A percentile compares a stretch with the other conserved stretches of the same genome.
phyloP scores from a whole-genome alignment of 75 land plant genomes.

The Pinus taeda region DNA sequence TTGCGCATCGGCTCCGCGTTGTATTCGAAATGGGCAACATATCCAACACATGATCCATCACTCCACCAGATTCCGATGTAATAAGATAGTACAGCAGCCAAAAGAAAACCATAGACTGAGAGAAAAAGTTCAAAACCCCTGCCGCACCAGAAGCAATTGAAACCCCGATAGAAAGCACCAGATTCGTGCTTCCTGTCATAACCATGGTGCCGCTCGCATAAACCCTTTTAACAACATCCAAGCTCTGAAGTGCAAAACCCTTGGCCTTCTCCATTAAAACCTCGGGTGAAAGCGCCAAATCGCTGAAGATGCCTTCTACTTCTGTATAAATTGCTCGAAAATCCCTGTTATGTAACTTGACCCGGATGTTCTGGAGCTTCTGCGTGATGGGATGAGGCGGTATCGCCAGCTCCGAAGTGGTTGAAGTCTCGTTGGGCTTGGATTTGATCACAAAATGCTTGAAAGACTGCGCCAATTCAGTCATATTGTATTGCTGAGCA shows the following conservation, averaged over 20 bases:
- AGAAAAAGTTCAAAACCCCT: conserved; percentile 62
- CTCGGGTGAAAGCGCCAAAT: conserved; percentile 37
- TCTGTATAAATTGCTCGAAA: conserved; percentile 54
- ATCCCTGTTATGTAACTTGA: conserved; percentile 31
- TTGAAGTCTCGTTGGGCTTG: conserved; percentile 11
- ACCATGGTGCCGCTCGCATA: conserved; percentile 51
- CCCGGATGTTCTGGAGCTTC: conserved; percentile 45
- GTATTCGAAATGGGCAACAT: conserved; percentile 74
- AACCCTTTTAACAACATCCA: conserved; percentile 50
- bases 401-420: conserved; percentile 20
- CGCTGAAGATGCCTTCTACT: conserved; percentile 38
- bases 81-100: conserved; percentile 81
- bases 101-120: conserved; percentile 68
- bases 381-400: conserved; percentile 57
- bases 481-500: conserved; percentile 77
- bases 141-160: conserved; percentile 74
- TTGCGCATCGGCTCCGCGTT: conserved; percentile 51
- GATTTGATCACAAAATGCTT: conserved; percentile 59
- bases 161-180: conserved; percentile 39
- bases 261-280: conserved; percentile 61
- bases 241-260: conserved; percentile 44
- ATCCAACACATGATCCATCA: conserved; percentile 66
- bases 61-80: conserved; percentile 88
- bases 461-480: conserved; percentile 64
- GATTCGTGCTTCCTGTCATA: conserved; percentile 49